phyloP scores from a whole-genome alignment of 306 rosid species.

The Inga oerstediana region DNA sequence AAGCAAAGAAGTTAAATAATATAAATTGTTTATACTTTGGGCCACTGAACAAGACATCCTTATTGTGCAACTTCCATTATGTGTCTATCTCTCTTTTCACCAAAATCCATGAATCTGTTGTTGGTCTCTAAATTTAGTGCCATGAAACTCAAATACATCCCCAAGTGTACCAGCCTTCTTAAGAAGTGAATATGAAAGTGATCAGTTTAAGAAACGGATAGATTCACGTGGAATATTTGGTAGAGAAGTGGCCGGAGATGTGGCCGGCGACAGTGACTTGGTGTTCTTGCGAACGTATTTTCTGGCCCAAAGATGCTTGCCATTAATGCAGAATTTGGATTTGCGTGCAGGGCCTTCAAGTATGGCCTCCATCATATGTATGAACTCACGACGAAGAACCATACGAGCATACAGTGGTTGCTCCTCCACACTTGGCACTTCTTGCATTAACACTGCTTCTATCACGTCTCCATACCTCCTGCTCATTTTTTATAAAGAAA shows the following conservation, averaged over 20 bases:
- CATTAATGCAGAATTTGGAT: slow-evolving; percentile 60
- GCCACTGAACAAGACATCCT: neutral
- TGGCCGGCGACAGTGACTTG: neutral
- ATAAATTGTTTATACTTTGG: neutral
- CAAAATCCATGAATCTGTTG: too few relatives aligned
- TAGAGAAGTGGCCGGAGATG: neutral
- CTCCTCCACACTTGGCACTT: slow-evolving; percentile 31
- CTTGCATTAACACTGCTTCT: slow-evolving; percentile 61
- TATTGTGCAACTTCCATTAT: neutral
- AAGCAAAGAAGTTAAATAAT: too few relatives aligned
- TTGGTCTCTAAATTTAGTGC: too few relatives aligned
- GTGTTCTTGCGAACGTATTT: slow-evolving; percentile 43
- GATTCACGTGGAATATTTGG: neutral
- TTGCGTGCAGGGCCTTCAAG: slow-evolving; percentile 34
- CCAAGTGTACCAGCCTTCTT: neutral
- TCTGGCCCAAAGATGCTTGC: slow-evolving; percentile 76
- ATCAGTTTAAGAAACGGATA: neutral
- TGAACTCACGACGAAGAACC: slow-evolving; percentile 36
- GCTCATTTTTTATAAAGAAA: too few relatives aligned
- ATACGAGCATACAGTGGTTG: slow-evolving; percentile 68
- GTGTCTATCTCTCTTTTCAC: too few relatives aligned
- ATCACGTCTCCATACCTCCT: slow-evolving; percentile 5
- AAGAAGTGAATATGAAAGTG: neutral
- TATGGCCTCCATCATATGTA: slow-evolving; percentile 20
- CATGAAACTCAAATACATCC: too few relatives aligned